phyloP scores from a whole-genome alignment of 2,329 filamentous ascomycete species.

The Ascomycota sp. region DNA sequence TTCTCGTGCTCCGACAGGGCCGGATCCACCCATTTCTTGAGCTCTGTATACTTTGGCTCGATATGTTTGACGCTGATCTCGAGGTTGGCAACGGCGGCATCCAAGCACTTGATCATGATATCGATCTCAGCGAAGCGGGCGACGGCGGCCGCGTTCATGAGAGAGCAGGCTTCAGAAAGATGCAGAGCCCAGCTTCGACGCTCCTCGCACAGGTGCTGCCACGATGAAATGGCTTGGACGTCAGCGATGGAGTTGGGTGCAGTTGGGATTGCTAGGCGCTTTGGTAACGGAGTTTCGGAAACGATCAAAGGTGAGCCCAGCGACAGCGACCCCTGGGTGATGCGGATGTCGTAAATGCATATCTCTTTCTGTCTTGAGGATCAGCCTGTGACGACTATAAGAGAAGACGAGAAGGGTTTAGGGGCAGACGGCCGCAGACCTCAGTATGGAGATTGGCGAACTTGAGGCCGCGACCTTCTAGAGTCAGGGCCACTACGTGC shows the following conservation, averaged over 20 bases:
- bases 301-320: constrained; percentile 21
- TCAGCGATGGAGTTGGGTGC: constrained; percentile 72
- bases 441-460: constrained; percentile 61
- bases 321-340: constrained; percentile 36
- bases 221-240: constrained; percentile 64
- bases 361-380: constrained; percentile 49
- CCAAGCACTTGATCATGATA: constrained; percentile 58
- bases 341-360: constrained; percentile 75
- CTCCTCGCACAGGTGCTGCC: constrained; percentile 69
- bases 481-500: constrained; percentile 73
- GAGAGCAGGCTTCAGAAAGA: constrained; percentile 47
- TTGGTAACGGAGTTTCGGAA: constrained; percentile 28
- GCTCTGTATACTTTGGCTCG: constrained; percentile 49
- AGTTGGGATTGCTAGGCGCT: constrained; percentile 35
- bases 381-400: neutral
- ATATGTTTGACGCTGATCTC: constrained; percentile 53
- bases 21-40: constrained; percentile 49
- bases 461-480: constrained; percentile 67
- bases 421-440: constrained; percentile 32
- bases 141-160: constrained; percentile 40
- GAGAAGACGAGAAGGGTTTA: no score
- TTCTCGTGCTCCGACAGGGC: constrained; percentile 46
- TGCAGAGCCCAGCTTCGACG: constrained; percentile 61
- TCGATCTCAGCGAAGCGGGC: constrained; percentile 53
- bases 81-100: constrained; percentile 72